Base-by-base conservation (phyloP, 2,329 filamentous ascomycete species). In the Ilyonectria destructans region DNA sequence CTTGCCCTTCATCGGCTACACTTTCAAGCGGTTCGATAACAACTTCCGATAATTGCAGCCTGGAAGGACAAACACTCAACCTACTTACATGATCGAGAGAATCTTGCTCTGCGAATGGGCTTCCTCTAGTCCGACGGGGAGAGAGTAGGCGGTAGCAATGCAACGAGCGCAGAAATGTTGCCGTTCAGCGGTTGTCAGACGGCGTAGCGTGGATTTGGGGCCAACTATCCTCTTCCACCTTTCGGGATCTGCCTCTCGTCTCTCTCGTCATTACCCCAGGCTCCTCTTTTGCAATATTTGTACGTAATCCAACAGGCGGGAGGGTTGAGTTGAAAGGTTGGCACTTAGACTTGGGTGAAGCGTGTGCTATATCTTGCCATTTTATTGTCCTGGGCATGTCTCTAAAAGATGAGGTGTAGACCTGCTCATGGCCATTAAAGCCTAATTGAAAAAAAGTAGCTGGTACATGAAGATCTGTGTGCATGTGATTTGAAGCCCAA, bases 1-100 rank as follows among this genome's bases (percentile, higher is more conserved):
- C 83, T 84, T 99, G 83, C 96, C 96, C 3, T 99, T 84, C 69
- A 83, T 84, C 65, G 82, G 82, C 46, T 84, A 84, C 75, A 84
- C 96, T 9, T 99, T 98, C 87, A 99, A 98, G 90, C 93, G 96
- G 69, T 99, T 99, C 76, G 90, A 92, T 81, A 90, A 90, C 83
- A 91, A 90, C 85, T 91, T 89, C 81, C 86, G 89, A 76, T 91
- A 75, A 76, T 57, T 45, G 60, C 31, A 69, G 48, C 31, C 46
- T 51, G 19, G 59, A 58, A 33, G 43, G 37, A 48, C 55, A 59
- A 19, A 37, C 49, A 43, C 57, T 66, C 61, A 54, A 46, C 31
- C 37, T 35, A 46, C 57, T 59, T 35, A 26, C 37, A 49, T 58
- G 48, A 56, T 48, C 15, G 26, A 15, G 54, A 43, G 58, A 57